Percentiles rank a stretch among this genome's conserved stretches.
Evolutionary conservation across 805 yeast species (phyloP).

Genomic region (Saccharomycopsis oosterbeekiorum): DNA sequence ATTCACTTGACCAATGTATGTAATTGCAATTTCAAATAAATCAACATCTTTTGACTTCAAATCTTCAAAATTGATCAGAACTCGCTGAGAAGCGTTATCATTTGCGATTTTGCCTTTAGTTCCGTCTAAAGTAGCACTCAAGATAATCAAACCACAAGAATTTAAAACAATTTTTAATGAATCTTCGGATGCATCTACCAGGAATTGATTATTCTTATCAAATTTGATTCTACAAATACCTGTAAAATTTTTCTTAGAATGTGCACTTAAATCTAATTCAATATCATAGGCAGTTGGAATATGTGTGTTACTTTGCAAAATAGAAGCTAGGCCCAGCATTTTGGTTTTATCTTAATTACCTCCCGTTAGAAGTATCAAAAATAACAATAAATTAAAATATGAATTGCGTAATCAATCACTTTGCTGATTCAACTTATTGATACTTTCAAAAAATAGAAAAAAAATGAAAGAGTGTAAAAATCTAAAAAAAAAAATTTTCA

Average conservation of each 20-base stretch:
- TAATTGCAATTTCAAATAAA: slow-evolving; percentile 22
- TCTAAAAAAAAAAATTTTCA: no score
- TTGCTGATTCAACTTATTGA: no score
- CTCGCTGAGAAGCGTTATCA: slow-evolving; percentile 33
- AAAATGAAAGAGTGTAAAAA: no score
- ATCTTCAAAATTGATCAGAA: slow-evolving; percentile 24
- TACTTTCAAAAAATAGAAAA: no score
- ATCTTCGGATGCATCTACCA: slow-evolving; percentile 2
- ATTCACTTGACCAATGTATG: slow-evolving; percentile 43
- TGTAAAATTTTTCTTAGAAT: slow-evolving; percentile 37
- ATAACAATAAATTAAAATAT: no score
- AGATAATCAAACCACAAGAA: slow-evolving; percentile 27
- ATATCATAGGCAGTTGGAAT: slow-evolving; percentile 29
- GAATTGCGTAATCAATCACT: no score
- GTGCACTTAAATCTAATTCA: slow-evolving; percentile 29
- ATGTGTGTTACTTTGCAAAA: slow-evolving; percentile 14
- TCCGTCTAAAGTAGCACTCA: slow-evolving; percentile 13
- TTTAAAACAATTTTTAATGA: slow-evolving; percentile 26
- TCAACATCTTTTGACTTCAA: slow-evolving; percentile 22
- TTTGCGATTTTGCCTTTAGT: slow-evolving; percentile 27
- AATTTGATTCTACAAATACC: slow-evolving; percentile 30
- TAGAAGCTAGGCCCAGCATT: not conserved
- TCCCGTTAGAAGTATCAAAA: no score
- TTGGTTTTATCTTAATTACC: not conserved
- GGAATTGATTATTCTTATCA: slow-evolving; percentile 14